Conservation (phyloP, 163 green algal species). For the Picocystis sp. region DNA sequence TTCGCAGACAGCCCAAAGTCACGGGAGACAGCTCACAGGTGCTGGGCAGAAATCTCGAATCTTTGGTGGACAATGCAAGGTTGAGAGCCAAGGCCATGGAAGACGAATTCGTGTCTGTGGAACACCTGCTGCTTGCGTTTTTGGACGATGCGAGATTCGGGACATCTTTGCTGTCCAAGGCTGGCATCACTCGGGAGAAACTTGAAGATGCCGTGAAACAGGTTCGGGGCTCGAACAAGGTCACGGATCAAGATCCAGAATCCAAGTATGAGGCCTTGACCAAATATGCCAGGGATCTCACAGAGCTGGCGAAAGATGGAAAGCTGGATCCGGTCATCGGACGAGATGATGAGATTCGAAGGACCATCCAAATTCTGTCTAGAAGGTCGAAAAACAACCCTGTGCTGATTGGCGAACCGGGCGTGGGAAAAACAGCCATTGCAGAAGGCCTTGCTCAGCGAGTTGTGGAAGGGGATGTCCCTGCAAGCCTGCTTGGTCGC, state of each 20-base stretch:
- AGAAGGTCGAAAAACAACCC: conserved; percentile 65
- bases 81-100: conserved; percentile 40
- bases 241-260: conserved; percentile 50
- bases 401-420: conserved; percentile 83
- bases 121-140: conserved; percentile 77
- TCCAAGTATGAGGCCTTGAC: conserved; percentile 84
- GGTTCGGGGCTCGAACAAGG: conserved; percentile 31
- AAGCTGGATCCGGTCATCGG: conserved; percentile 96
- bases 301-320: conserved; percentile 47
- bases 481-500: conserved; percentile 39
- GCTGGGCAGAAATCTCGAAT: conserved; percentile 77
- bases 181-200: conserved; percentile 39
- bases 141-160: conserved; percentile 55
- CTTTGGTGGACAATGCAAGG: conserved; percentile 38
- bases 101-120: conserved; percentile 73
- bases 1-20: conserved; percentile 48
- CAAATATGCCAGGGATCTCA: conserved; percentile 88
- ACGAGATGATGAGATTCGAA: conserved; percentile 75
- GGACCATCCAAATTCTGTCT: conserved; percentile 15
- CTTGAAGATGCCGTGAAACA: conserved; percentile 63
- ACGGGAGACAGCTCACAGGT: conserved; percentile 59
- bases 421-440: conserved; percentile 71
- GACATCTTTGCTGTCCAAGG: conserved; percentile 33
- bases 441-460: conserved; percentile 84
- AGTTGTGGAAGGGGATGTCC: conserved; percentile 70